Evolutionary conservation across 345 rosid species (phyloP).

Genomic region (Rhodamnia argentea): DNA sequence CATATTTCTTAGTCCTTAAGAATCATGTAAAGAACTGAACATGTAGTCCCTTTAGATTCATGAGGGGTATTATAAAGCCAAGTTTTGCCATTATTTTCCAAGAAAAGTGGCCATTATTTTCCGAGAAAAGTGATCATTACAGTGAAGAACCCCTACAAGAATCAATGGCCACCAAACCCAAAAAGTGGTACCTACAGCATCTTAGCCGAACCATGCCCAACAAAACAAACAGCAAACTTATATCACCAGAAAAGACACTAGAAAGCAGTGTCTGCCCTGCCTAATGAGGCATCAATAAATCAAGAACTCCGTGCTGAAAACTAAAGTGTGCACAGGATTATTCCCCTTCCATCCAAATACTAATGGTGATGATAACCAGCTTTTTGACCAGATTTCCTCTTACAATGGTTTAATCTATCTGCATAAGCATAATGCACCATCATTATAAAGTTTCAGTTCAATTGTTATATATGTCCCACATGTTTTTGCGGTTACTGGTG

Average conservation of each 20-base stretch:
- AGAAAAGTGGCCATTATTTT: neutral
- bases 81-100: neutral
- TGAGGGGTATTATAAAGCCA: neutral
- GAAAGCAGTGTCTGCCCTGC: neutral
- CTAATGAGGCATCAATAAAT: neutral
- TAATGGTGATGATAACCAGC: neutral
- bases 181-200: neutral
- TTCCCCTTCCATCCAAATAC: neutral
- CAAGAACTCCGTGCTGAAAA: neutral
- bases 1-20: neutral
- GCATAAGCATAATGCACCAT: neutral
- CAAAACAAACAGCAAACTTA: neutral
- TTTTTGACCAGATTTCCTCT: neutral
- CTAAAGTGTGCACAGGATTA: neutral
- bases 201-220: neutral
- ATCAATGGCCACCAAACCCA: neutral
- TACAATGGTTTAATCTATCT: neutral
- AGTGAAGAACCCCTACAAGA: neutral
- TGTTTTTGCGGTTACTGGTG: neutral
- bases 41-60: neutral
- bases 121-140: neutral
- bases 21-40: neutral
- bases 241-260: neutral
- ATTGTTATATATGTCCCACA: neutral
- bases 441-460: neutral